A percentile compares a stretch with the other conserved stretches of the same genome.
Conservation (phyloP, 2,329 filamentous ascomycete genomes). For the Neonectria sp. region DNA sequence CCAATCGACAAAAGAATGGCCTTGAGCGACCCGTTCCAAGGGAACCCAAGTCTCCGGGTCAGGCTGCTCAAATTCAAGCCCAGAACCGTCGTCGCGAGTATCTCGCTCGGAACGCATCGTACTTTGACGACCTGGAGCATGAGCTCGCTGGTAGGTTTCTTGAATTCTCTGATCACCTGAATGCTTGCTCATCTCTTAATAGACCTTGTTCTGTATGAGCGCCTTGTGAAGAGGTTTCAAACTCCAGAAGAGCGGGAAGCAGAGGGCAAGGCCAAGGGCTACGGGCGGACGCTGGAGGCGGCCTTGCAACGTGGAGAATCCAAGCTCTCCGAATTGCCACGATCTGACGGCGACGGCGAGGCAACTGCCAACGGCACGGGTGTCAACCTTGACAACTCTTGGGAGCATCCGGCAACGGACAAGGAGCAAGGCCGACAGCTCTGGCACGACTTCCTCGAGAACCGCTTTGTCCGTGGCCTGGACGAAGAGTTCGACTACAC, state of each 20-base stretch:
- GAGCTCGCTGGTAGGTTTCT: constrained; percentile 65
- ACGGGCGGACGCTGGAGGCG: constrained; percentile 83
- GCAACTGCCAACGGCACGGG: constrained; percentile 16
- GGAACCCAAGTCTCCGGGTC: constrained; percentile 58
- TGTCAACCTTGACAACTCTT: constrained; percentile 55
- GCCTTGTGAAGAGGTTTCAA: constrained; percentile 83
- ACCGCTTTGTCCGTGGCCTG: constrained; percentile 81
- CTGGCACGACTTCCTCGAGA: constrained; percentile 81
- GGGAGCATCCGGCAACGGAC: constrained; percentile 48
- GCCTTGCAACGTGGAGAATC: constrained; percentile 84
- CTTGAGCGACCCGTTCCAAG: constrained; percentile 60
- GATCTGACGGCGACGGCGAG: constrained; percentile 17
- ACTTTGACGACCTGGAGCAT: constrained; percentile 73
- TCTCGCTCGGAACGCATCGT: constrained; percentile 79
- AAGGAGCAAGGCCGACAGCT: constrained; percentile 77
- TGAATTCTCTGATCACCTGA: constrained; percentile 1
- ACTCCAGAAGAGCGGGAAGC: constrained; percentile 79
- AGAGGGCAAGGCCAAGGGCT: constrained; percentile 82
- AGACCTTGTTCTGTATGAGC: constrained; percentile 88
- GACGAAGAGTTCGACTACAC: constrained; percentile 87
- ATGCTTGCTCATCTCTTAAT: constrained; percentile 22
- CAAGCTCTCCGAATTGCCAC: constrained; percentile 72
- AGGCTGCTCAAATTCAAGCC: constrained; percentile 65
- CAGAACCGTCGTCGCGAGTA: constrained; percentile 87
- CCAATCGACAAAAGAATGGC: background rate